Evolutionary conservation across 495 filamentous ascomycete genomes (phyloP), one percentile per base, ranked within the genome.

Genomic region (Chaetomium tenue): DNA sequence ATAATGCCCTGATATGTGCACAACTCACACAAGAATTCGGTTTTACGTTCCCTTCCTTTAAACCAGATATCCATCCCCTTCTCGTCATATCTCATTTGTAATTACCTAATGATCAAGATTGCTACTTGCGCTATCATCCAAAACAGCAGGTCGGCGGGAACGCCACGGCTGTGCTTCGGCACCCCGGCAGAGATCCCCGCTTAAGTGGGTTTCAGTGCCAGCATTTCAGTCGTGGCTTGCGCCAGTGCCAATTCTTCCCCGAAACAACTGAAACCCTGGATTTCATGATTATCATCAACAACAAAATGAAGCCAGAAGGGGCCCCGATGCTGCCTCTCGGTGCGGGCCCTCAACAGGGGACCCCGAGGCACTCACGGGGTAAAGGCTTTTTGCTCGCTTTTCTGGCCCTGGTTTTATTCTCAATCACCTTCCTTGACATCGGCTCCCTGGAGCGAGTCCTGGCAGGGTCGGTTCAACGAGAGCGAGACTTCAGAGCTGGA

Each of bases 401-500:
- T 18, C 3, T 64, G 7, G 22, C 30, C 0, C 23, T 64, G 2
- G 4, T 58, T 20, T 23, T 47, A 3, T 48, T 64, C 30, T 26
- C 46, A 1, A 16, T 44, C 13, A 20, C 54, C 2, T 54, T 53
- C 5, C 23, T 50, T 9, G 33, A 47, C 26, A 0, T 53, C 25
- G 56, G 15, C 1, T 18, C 23, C 1, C 15, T 54, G 6, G 2
- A 53, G 15, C 54, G 47, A 13, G 9, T 63, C 4, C 0, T 53
- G 5, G 16, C 28, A 1, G 39, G 37, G 12, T 2, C 52, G 5
- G 13, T 42, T 11, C 12, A 8, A 13, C 39, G 22, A 13, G 42
- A 44, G n/a, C 6, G 51, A 4, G 57, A 63, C 55, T 65, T 72
- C 70, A 60, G 63, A 23, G 44, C 47, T 13, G 48, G 53, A 12